Evolutionary conservation across 345 rosid species (phyloP), one percentile per base, ranked within the genome.

Genomic region (Crucihimalaya himalaica): DNA sequence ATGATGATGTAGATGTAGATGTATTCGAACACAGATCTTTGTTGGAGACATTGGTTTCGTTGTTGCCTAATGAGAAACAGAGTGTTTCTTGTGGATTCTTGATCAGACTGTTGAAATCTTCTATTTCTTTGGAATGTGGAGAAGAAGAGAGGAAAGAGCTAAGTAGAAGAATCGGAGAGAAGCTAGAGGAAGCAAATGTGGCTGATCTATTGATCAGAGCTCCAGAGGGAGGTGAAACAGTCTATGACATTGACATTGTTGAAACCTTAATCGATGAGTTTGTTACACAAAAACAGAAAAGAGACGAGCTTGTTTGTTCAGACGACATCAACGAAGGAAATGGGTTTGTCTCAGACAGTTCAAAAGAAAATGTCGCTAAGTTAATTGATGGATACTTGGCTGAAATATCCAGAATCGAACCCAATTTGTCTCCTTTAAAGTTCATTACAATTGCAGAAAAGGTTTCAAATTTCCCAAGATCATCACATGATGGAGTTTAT

Each of bases 401-500:
- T 43, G 96, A 87, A 77, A 84, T 87, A 37, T 74, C 90, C 0
- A 81, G 81, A 60, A 46, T 62, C 14, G 92, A 87, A 76, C 84
- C 86, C 2, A 86, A 80, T 56, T 58, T 89, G 5, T 74, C 82
- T n/a, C 50, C 79, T 52, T 43, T 31, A 5, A 86, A 84, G 70
- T 84, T 87, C 45, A 69, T 73, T 7, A 25, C 51, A 57, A 70
- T 87, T 32, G 90, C 86, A 4, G 86, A 81, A 62, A 72, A 62
- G 66, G 76, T 82, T n/a, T 79, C 86, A 0, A 53, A 21, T 61
- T 82, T 89, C 78, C 80, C 92, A 2, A 81, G 90, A 79, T 67
- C 81, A 12, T 84, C 85, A 27, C 90, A 89, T 52, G 92, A 87
- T 59, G 88, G 92, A 61, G 40, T 89, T 68, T 89, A 89, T 72